Conservation (phyloP, 73 alveolate genomes). For the Tetrahymena borealis region DNA sequence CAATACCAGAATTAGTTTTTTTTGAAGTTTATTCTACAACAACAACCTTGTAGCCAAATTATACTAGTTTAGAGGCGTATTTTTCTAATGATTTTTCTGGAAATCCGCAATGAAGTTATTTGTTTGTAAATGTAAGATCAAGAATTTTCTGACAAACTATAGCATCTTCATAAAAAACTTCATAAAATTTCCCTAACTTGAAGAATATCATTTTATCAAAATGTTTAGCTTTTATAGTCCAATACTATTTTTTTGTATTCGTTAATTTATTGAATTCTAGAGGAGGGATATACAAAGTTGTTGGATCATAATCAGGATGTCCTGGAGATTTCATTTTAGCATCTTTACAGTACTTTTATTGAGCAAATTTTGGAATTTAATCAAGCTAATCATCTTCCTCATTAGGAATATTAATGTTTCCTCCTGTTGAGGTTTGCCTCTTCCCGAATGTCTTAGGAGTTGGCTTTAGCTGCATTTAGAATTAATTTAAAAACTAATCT, state of each 20-base stretch:
- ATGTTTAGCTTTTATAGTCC: slow-evolving; percentile 56
- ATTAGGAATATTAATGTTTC: background rate
- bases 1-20: slow-evolving; percentile 17
- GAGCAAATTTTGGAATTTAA: background rate
- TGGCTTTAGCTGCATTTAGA: background rate
- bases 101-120: slow-evolving; percentile 72
- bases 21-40: slow-evolving; percentile 53
- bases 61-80: slow-evolving; percentile 35
- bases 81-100: slow-evolving; percentile 63
- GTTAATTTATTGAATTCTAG: slow-evolving; percentile 48
- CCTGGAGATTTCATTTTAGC: slow-evolving; percentile 39
- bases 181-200: slow-evolving; percentile 76
- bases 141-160: slow-evolving; percentile 42
- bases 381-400: background rate
- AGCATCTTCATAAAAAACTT: slow-evolving; percentile 70
- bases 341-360: slow-evolving; percentile 39
- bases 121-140: slow-evolving; percentile 74
- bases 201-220: slow-evolving; percentile 61
- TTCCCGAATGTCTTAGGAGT: background rate
- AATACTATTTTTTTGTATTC: slow-evolving; percentile 57
- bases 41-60: slow-evolving; percentile 54
- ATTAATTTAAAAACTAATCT: background rate
- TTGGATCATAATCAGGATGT: slow-evolving; percentile 60
- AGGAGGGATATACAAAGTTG: slow-evolving; percentile 63
- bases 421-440: background rate